phyloP scores from a whole-genome alignment of 1,284 basidiomycete species.

The Somion occarium region DNA sequence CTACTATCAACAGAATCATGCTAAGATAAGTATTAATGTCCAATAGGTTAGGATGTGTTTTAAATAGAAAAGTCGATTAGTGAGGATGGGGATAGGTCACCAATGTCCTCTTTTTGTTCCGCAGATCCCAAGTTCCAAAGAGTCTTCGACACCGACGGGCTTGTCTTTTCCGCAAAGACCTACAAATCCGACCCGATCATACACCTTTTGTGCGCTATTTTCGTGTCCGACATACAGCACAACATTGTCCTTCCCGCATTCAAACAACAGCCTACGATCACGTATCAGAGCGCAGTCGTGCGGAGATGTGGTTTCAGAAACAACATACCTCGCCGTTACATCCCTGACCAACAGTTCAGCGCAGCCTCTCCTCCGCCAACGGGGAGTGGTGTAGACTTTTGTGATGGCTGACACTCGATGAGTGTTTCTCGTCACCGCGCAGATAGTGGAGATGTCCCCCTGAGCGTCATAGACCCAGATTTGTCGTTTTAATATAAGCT shows the following conservation, averaged over 20 bases:
- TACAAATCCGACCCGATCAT: constrained; percentile 43
- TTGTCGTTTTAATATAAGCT: constrained; percentile 37
- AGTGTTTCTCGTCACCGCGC: constrained; percentile 42
- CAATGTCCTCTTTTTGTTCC: constrained; percentile 38
- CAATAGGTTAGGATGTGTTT: too few relatives aligned
- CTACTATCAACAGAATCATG: too few relatives aligned
- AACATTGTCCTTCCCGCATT: constrained; percentile 35
- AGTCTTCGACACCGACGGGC: constrained; percentile 33
- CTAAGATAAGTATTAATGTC: too few relatives aligned
- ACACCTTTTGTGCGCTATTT: constrained; percentile 43
- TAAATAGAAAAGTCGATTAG: neutral
- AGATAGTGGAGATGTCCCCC: constrained; percentile 39
- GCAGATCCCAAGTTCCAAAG: constrained; percentile 42
- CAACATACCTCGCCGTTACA: constrained; percentile 35
- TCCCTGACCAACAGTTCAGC: constrained; percentile 42
- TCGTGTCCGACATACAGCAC: constrained; percentile 45
- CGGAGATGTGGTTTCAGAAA: constrained; percentile 1
- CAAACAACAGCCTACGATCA: constrained; percentile 28
- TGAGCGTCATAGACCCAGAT: constrained; percentile 43
- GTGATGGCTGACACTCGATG: constrained; percentile 42
- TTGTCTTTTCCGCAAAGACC: constrained; percentile 38
- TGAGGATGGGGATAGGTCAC: constrained; percentile 25
- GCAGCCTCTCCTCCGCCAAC: constrained; percentile 39
- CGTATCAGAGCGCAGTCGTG: constrained; percentile 9
- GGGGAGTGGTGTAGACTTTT: constrained; percentile 43